Base-by-base conservation (phyloP, 2,329 filamentous ascomycete genomes). In the Zasmidium citrigriseum region DNA sequence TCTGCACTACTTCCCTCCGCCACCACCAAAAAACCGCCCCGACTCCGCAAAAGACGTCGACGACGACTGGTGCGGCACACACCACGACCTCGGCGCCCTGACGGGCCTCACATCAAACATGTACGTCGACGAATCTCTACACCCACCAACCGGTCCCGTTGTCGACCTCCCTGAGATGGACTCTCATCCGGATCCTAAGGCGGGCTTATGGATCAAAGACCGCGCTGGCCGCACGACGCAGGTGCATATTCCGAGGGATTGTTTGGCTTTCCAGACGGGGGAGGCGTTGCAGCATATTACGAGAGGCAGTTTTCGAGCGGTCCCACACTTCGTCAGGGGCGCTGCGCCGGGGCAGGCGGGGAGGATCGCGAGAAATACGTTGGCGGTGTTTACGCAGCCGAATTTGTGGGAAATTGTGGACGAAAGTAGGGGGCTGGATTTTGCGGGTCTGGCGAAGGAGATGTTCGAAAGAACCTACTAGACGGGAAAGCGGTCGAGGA, bases 371-470 rank as follows among this genome's bases (percentile, higher is more conserved):
- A 70, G 79, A 60, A 98, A 98, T 77, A 99, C 95, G 10, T 77
- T 99, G 65, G 95, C 95, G 0, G 92, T 98, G 10, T 99, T 98
- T 71, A 99, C 93, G 58, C 95, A 99, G 82, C 95, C 95, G 22
- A 96, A 97, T 77, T 75, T 98, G 60, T 89, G 85, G 67, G 90
- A 93, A 67, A 83, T 86, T 76, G 88, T 93, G 14, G 90, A 93
- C 70, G 82, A 85, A 58, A 79, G 83, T 71, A 80, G 86, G 57
- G 89, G 21, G 21, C 14, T 61, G 57, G 54, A 60, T 27, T 66
- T 66, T 58, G 62, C 64, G 9, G 64, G 55, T 2, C 48, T 66
- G 52, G 60, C 60, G 50, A 60, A 51, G 53, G 55, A 55, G 55
- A 50, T 66, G 11, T 66, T 66, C 53, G 60, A 41, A 48, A 64